phyloP scores from a whole-genome alignment of 768 basidiomycete species.

The Psilocybe cubensis region DNA sequence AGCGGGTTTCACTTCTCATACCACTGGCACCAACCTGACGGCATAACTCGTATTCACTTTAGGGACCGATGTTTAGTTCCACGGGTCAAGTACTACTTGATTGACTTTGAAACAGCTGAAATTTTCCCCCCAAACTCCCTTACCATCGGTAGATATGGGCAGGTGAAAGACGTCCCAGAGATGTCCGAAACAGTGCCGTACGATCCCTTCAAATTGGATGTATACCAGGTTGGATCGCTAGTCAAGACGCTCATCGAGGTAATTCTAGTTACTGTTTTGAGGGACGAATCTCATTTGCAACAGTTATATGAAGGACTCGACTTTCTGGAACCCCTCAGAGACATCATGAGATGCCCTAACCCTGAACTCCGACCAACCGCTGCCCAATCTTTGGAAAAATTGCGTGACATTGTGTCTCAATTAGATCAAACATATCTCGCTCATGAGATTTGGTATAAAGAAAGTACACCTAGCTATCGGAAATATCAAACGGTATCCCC shows the following conservation, averaged over 20 bases:
- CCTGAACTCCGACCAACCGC: conserved; percentile 8
- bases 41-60: neutral
- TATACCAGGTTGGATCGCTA: conserved; percentile 28
- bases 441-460: too few species aligned
- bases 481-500: too few species aligned
- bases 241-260: conserved; percentile 11
- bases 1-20: conserved; percentile 14
- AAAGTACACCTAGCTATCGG: too few species aligned
- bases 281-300: neutral
- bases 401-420: neutral
- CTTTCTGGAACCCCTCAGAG: conserved; percentile 1
- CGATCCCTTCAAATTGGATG: conserved; percentile 33
- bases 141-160: conserved; percentile 17
- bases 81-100: conserved; percentile 30
- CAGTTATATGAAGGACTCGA: conserved; percentile 12
- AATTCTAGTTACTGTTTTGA: neutral
- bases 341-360: conserved; percentile 6
- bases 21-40: neutral
- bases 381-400: conserved; percentile 5
- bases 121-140: neutral
- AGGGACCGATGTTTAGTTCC: conserved; percentile 22
- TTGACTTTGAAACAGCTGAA: conserved; percentile 28
- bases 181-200: conserved; percentile 23
- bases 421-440: too few species aligned
- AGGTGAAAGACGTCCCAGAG: conserved; percentile 27